phyloP scores from a whole-genome alignment of 2,329 filamentous ascomycete species.

The Erysiphe neolycopersici region DNA sequence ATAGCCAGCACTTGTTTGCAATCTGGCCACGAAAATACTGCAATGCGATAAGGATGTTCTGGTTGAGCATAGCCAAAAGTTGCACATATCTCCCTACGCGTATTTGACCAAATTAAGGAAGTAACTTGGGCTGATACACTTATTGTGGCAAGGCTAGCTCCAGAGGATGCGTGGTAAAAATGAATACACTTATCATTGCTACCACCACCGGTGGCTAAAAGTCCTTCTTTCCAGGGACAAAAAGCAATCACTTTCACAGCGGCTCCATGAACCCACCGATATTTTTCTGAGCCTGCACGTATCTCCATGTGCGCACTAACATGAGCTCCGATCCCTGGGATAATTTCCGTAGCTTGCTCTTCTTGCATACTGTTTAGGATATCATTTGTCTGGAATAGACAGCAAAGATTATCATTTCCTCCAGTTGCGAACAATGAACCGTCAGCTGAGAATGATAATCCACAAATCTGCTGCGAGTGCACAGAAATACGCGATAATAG shows the following conservation, averaged over 20 bases:
- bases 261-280: constrained; percentile 55
- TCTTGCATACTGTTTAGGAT: constrained; percentile 1
- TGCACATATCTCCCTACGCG: constrained; percentile 62
- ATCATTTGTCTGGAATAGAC: constrained; percentile 35
- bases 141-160: constrained; percentile 66
- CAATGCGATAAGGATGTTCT: constrained; percentile 68
- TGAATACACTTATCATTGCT: constrained; percentile 89
- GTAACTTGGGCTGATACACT: constrained; percentile 86
- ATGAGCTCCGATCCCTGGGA: neutral
- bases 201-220: constrained; percentile 76
- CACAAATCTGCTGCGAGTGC: constrained; percentile 78
- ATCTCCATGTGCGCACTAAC: constrained; percentile 15
- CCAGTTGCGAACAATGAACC: constrained; percentile 61
- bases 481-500: constrained; percentile 51
- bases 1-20: constrained; percentile 68
- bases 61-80: constrained; percentile 88
- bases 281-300: constrained; percentile 29
- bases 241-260: constrained; percentile 95
- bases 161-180: constrained; percentile 74
- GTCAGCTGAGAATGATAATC: constrained; percentile 61
- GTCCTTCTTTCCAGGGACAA: constrained; percentile 71
- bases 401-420: constrained; percentile 77
- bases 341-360: neutral
- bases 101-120: constrained; percentile 69
- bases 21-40: constrained; percentile 82